A percentile compares a stretch with the other conserved stretches of the same genome.
phyloP scores from a whole-genome alignment of 441 rosid species.

The Theobroma grandiflorum region DNA sequence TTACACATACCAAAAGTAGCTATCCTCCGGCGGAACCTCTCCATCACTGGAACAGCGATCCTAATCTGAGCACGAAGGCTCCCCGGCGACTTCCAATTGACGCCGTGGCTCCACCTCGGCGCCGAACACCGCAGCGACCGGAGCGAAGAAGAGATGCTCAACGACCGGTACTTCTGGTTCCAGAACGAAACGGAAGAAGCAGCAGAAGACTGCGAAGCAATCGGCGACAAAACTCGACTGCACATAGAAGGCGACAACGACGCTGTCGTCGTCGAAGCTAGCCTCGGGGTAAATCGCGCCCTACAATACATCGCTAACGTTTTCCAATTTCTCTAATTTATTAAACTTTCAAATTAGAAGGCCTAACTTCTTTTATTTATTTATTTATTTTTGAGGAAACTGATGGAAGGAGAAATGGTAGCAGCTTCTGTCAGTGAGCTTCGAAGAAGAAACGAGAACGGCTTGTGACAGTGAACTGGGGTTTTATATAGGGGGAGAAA shows the following conservation, averaged over 20 bases:
- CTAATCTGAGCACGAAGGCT: constrained; percentile 60
- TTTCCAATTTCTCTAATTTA: not conserved
- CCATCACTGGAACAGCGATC: constrained; percentile 43
- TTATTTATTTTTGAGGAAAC: not conserved
- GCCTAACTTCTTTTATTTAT: not conserved
- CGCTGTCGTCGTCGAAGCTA: constrained; percentile 44
- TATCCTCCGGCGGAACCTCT: constrained; percentile 53
- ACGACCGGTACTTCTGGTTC: constrained; percentile 45
- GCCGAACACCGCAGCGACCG: constrained; percentile 52
- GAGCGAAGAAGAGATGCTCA: constrained; percentile 56
- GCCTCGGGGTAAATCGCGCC: constrained; percentile 48
- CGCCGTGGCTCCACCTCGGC: constrained; percentile 60
- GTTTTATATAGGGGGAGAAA: not conserved
- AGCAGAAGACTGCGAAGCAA: constrained; percentile 26
- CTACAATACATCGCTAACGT: constrained; percentile 27
- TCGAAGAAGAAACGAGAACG: not conserved
- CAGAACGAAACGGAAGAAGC: constrained; percentile 35
- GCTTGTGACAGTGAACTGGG: not conserved
- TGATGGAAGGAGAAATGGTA: not conserved
- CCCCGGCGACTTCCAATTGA: constrained; percentile 53
- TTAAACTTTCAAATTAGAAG: not conserved
- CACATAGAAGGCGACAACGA: constrained; percentile 32
- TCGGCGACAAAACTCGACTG: constrained; percentile 27
- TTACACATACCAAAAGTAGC: constrained; percentile 52
- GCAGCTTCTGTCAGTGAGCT: not conserved